Conservation (phyloP, 148 eudicot species). For the Nyssa sinensis region DNA sequence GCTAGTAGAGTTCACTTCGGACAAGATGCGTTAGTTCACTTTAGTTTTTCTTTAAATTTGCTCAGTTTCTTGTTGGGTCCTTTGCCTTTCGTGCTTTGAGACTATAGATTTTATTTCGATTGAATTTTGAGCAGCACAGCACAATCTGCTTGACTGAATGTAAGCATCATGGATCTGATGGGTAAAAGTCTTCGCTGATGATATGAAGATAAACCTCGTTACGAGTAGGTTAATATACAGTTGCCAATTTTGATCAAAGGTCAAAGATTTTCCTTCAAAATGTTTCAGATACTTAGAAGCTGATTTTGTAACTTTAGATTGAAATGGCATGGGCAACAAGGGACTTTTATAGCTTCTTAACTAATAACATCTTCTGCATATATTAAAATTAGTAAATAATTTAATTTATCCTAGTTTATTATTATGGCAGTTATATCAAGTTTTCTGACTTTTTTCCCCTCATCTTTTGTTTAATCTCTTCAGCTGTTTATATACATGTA, state of each 20-base stretch:
- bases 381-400: not conserved
- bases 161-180: too few species aligned
- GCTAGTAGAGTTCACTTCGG: not conserved
- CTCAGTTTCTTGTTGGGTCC: not conserved
- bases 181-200: not conserved
- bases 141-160: too few species aligned
- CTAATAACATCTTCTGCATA: too few species aligned
- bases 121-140: too few species aligned
- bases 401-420: not conserved
- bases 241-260: not conserved
- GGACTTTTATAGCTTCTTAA: not conserved
- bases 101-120: too few species aligned
- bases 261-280: not conserved
- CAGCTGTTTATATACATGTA: too few species aligned
- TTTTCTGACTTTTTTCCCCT: not conserved
- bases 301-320: not conserved
- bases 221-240: not conserved
- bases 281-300: not conserved
- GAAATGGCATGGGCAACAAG: not conserved
- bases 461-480: too few species aligned
- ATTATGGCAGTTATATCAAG: not conserved
- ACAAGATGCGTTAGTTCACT: not conserved
- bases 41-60: not conserved
- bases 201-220: not conserved
- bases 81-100: not conserved